Evolutionary conservation across 345 rosid species (phyloP).

Genomic region (Mangifera indica): DNA sequence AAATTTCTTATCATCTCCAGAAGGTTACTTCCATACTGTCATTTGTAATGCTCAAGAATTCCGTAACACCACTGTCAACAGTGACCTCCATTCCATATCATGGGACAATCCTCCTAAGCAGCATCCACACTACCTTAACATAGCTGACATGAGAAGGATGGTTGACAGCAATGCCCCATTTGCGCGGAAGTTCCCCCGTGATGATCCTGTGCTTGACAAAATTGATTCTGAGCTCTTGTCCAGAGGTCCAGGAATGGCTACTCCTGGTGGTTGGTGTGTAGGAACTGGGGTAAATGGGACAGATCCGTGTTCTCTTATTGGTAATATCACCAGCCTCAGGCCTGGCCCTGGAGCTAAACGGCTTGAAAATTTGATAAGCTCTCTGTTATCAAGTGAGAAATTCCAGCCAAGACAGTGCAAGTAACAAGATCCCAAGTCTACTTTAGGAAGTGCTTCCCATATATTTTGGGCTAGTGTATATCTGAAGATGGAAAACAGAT

Average conservation of each 20-base stretch:
- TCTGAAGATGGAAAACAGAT: constrained; percentile 20
- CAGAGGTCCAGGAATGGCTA: constrained; percentile 54
- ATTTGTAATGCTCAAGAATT: constrained; percentile 81
- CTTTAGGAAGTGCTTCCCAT: constrained; percentile 1
- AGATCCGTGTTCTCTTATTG: constrained; percentile 70
- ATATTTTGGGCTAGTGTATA: constrained; percentile 3
- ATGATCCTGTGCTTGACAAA: constrained; percentile 75
- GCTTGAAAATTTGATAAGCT: constrained; percentile 57
- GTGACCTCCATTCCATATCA: constrained; percentile 88
- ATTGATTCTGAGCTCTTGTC: constrained; percentile 74
- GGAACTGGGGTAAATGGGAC: constrained; percentile 70
- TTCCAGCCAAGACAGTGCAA: constrained; percentile 83
- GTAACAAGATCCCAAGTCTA: constrained; percentile 21
- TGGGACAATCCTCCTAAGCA: constrained; percentile 99
- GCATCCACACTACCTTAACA: constrained; percentile 75
- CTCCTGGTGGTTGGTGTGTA: constrained; percentile 95
- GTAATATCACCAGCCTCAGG: constrained; percentile 50
- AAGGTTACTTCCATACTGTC: constrained; percentile 96
- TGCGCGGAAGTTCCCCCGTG: constrained; percentile 68
- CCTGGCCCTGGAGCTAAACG: constrained; percentile 84
- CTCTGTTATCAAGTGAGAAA: constrained; percentile 58
- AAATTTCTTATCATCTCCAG: constrained; percentile 91
- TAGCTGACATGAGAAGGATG: constrained; percentile 66
- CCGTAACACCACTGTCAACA: constrained; percentile 83
- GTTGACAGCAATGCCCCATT: constrained; percentile 79